phyloP scores from a whole-genome alignment of 202 grass and related monocot genomes.

The Schoenoplectus tabernaemontani region DNA sequence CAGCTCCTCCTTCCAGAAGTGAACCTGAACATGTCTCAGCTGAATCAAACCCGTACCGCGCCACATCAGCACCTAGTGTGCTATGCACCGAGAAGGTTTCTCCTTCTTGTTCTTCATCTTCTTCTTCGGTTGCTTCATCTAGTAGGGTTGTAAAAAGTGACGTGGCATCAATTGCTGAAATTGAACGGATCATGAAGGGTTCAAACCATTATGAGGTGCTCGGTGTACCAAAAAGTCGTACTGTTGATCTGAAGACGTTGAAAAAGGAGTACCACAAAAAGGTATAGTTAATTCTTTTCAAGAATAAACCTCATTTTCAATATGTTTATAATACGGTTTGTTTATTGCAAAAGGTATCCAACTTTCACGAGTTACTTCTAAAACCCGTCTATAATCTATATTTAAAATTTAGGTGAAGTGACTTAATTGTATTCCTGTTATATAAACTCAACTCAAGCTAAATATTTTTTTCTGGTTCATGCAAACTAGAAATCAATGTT shows the following conservation, averaged over 20 bases:
- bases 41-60: conserved; percentile 47
- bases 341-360: not conserved
- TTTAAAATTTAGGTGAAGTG: not conserved
- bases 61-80: conserved; percentile 54
- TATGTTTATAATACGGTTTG: not conserved
- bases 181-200: conserved; percentile 80
- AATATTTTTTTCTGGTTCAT: not conserved
- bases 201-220: conserved; percentile 87
- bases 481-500: not conserved
- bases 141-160: conserved; percentile 62
- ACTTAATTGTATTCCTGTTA: not conserved
- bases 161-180: conserved; percentile 68
- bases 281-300: conserved; percentile 25
- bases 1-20: conserved; percentile 36
- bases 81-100: conserved; percentile 58
- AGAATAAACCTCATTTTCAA: not conserved
- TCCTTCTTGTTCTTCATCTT: conserved; percentile 21
- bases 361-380: not conserved
- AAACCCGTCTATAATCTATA: not conserved
- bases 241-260: conserved; percentile 42
- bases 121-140: conserved; percentile 22
- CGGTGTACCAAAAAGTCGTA: conserved; percentile 41
- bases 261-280: conserved; percentile 76
- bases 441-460: not conserved
- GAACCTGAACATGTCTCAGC: conserved; percentile 55